Base-by-base conservation (phyloP, 768 basidiomycete genomes). In the Zangia roseola region DNA sequence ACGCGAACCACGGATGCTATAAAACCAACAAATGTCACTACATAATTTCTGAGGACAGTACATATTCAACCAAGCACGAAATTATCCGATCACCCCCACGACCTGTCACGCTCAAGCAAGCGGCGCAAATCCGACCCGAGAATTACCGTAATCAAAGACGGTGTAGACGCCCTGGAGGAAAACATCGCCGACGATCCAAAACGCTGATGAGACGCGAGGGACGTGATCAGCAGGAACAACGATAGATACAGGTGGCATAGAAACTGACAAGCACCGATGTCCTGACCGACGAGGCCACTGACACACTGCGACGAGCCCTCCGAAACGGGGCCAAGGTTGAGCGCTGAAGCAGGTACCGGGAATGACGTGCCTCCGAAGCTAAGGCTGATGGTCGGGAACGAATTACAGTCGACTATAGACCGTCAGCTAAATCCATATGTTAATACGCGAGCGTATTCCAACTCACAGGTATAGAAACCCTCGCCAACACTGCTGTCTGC, bases 101-200 rank as follows among this genome's bases (percentile, higher is more conserved):
- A 28, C 9, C 12, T 10, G 28, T 12, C 12, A 28, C 28, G 10
- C 4, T 43, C 45, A 54, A 28, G 54, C 54, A 8, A 57, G 50
- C 7, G 20, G 4, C 10, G 73, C 74, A 45, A 76, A 73, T 16
- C 73, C 71, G 17, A 74, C 73, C 20, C 50, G 59, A 0, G 34
- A 56, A 31, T 69, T 68, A 1, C 63, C 66, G 17, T 69, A 55
- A 45, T 75, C 71, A 52, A 76, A 76, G 2, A 56, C 51, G 10
- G 73, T 71, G 47, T 74, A 79, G 20, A 73, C 71, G 25, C 67
- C 68, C 46, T 58, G 63, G 40, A 77, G 57, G 70, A 78, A 75
- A 21, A 70, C 63, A 19, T 68, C 67, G 3, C 70, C 69, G 7
- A 71, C 35, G 31, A 69, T 50, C 69, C 69, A 71, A 38, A 67